Evolutionary conservation across 352 stramenopile species (phyloP).

Genomic region (Halophytophthora batemanensis): DNA sequence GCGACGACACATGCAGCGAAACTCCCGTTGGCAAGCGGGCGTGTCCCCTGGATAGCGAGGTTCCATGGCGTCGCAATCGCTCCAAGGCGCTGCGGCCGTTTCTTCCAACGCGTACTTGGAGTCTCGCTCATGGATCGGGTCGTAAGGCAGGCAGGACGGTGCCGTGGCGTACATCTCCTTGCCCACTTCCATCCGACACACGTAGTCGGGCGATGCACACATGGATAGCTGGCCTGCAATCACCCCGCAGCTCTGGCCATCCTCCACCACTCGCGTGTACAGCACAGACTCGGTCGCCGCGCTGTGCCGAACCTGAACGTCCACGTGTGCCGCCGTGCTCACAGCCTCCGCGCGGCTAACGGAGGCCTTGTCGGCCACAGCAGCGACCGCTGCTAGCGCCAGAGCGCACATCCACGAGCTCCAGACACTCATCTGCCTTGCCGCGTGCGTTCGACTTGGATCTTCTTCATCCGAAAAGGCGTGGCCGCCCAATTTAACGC

Average conservation of each 20-base stretch:
- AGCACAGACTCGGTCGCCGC: constrained; percentile 11
- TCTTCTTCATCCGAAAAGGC: too few species aligned
- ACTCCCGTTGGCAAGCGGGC: constrained; percentile 39
- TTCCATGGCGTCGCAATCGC: constrained; percentile 22
- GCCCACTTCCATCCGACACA: constrained; percentile 45
- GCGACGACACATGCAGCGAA: constrained; percentile 34
- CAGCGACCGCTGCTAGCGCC: too few species aligned
- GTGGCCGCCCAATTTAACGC: too few species aligned
- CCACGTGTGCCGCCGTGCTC: too few species aligned
- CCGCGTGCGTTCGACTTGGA: too few species aligned
- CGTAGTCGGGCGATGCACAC: constrained; percentile 39
- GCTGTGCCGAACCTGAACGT: not conserved
- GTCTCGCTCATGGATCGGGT: constrained; percentile 28
- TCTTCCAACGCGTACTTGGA: constrained; percentile 34
- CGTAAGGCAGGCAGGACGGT: constrained; percentile 38
- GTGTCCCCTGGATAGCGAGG: constrained; percentile 28
- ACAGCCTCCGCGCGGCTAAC: too few species aligned
- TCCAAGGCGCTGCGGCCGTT: constrained; percentile 28
- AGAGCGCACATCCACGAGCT: too few species aligned
- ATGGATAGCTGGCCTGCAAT: constrained; percentile 26
- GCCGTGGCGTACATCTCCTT: constrained; percentile 32
- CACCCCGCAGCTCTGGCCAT: constrained; percentile 26
- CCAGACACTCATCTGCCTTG: too few species aligned
- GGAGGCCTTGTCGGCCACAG: too few species aligned
- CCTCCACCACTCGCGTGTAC: constrained; percentile 31